These are phyloP conservation scores for Xylariaceae sp. DNA, from an alignment of 2,329 filamentous ascomycete genomes.

Conservation along the genomic window DNA sequence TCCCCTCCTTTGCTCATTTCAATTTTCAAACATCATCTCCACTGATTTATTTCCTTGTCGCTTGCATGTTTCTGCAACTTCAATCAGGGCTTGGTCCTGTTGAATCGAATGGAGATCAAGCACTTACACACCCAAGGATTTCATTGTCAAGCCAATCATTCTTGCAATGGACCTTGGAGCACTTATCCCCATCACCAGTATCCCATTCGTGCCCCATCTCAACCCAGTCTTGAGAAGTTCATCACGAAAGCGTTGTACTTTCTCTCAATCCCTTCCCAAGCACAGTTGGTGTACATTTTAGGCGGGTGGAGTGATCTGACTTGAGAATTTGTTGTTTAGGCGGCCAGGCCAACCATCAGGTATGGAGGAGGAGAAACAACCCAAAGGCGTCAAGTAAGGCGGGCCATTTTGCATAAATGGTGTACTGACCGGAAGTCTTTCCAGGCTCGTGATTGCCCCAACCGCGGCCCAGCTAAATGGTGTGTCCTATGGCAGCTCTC, in stretches of 20 bases:
- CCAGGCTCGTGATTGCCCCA: constrained; percentile 81
- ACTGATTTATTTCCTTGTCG: too few relatives aligned
- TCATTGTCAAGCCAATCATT: too few relatives aligned
- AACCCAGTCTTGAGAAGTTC: constrained; percentile 1
- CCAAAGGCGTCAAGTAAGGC: constrained; percentile 13
- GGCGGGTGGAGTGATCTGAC: constrained; percentile 24
- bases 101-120: constrained; percentile 2
- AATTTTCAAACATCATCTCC: too few relatives aligned
- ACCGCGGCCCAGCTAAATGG: constrained; percentile 79
- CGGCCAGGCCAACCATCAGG: constrained; percentile 71
- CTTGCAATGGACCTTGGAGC: constrained; percentile 4
- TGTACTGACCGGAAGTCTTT: constrained; percentile 25
- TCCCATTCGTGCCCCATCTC: neutral
- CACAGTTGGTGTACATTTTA: too few relatives aligned
- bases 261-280: constrained; percentile 5
- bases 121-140: too few relatives aligned
- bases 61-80: too few relatives aligned
- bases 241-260: too few relatives aligned
- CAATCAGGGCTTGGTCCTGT: too few relatives aligned
- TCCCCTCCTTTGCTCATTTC: neutral
- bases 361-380: constrained; percentile 41
- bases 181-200: too few relatives aligned
- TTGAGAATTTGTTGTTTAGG: constrained; percentile 44
- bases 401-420: too few relatives aligned
- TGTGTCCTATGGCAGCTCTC: constrained; percentile 42